These are phyloP conservation scores for Suillus bovinus DNA, from an alignment of 768 basidiomycete species.

Conservation along the genomic window DNA sequence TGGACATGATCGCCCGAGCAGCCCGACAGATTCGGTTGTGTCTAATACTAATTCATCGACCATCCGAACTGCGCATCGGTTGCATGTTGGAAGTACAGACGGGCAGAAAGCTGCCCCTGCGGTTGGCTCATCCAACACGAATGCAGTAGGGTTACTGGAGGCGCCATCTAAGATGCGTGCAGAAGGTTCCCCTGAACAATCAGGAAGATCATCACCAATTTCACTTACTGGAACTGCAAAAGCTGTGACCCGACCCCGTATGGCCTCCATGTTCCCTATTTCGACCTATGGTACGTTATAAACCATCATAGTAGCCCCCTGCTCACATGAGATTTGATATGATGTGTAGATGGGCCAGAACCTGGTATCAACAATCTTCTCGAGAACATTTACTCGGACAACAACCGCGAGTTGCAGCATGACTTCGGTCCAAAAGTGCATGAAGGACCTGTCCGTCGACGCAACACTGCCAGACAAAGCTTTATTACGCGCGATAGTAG, in stretches of 20 bases:
- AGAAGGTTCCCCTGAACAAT: constrained; percentile 68
- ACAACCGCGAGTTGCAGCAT: constrained; percentile 77
- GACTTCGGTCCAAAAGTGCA: constrained; percentile 92
- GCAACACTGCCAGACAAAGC: constrained; percentile 69
- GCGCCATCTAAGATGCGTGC: constrained; percentile 66
- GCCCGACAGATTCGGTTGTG: constrained; percentile 81
- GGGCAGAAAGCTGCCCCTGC: constrained; percentile 88
- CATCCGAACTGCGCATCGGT: constrained; percentile 55
- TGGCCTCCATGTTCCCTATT: constrained; percentile 57
- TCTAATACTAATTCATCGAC: constrained; percentile 70
- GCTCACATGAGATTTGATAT: constrained; percentile 7
- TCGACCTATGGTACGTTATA: constrained; percentile 65
- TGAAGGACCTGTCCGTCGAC: constrained; percentile 76
- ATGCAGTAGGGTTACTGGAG: constrained; percentile 81
- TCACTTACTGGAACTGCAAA: constrained; percentile 60
- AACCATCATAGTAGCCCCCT: not conserved
- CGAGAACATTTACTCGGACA: constrained; percentile 88
- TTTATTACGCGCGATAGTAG: constrained; percentile 66
- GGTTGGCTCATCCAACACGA: constrained; percentile 81
- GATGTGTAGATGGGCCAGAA: constrained; percentile 76
- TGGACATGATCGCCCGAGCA: constrained; percentile 58
- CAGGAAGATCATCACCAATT: constrained; percentile 77
- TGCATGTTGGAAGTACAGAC: constrained; percentile 73
- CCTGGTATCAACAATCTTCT: constrained; percentile 86
- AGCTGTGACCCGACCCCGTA: constrained; percentile 46